Conservation (phyloP, 148 eudicot species). For the Rhododendron kiyosumense region DNA sequence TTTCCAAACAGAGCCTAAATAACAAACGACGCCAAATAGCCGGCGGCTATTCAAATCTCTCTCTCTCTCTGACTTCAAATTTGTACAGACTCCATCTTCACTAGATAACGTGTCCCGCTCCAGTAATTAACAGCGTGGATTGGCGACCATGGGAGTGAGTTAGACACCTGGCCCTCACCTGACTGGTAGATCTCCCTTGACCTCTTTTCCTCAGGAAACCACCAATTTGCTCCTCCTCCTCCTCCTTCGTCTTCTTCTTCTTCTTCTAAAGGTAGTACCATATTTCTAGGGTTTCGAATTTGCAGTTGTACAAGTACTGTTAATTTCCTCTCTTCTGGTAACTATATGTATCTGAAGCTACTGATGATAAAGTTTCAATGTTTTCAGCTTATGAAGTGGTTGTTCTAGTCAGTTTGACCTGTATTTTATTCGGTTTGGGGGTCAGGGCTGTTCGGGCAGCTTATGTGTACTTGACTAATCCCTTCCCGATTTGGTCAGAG, state of each 20-base stretch:
- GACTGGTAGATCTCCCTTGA: not conserved
- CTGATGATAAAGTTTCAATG: not conserved
- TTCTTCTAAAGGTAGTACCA: not conserved
- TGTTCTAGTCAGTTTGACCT: not conserved
- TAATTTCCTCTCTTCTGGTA: not conserved
- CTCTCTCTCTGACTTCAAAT: not conserved
- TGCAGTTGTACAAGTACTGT: not conserved
- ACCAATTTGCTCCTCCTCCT: not conserved
- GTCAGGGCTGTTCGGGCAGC: no score
- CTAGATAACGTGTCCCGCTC: not conserved
- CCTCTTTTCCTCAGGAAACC: not conserved
- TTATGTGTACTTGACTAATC: no score
- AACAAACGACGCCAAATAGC: no score
- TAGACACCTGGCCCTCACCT: not conserved
- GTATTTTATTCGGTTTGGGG: no score
- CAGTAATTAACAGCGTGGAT: not conserved
- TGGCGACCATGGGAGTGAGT: not conserved
- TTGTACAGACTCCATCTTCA: not conserved
- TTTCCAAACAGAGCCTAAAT: no score
- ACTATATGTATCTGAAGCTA: not conserved
- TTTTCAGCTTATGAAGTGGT: not conserved
- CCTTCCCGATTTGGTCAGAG: no score
- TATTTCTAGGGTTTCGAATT: conserved; percentile 1
- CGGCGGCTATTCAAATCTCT: no score
- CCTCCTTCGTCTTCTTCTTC: not conserved